A percentile compares a stretch with the other conserved stretches of the same genome.
Conservation (phyloP, 768 basidiomycete genomes). For the Imleria badia region DNA sequence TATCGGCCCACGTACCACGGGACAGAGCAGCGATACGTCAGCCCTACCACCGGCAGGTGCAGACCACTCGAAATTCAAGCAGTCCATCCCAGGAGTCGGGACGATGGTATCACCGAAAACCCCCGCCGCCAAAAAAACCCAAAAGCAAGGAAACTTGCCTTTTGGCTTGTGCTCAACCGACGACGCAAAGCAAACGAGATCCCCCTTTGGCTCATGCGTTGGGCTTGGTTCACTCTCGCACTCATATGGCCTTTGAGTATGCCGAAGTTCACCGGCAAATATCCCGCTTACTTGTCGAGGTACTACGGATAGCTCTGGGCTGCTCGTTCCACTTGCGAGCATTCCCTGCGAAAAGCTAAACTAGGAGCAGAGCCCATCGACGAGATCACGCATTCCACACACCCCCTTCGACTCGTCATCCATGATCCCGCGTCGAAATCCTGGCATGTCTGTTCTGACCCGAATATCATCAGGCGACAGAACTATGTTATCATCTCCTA, state of each 20-base stretch:
- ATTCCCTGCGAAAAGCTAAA: conserved; percentile 12
- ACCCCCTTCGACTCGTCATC: conserved; percentile 20
- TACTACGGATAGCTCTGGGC: conserved; percentile 26
- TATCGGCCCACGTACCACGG: conserved; percentile 16
- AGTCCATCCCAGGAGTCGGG: conserved; percentile 6
- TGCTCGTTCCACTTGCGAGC: conserved; percentile 21
- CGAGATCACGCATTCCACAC: conserved; percentile 9
- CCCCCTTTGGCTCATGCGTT: conserved; percentile 14
- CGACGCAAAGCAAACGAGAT: background rate
- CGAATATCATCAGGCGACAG: conserved; percentile 3
- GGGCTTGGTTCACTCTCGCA: conserved; percentile 17
- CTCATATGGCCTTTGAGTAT: conserved; percentile 16
- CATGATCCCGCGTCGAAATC: background rate
- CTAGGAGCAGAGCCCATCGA: conserved; percentile 2
- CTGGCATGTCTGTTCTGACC: conserved; percentile 5
- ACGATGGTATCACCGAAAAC: background rate
- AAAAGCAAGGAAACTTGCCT: conserved; percentile 12
- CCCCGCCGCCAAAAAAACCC: background rate
- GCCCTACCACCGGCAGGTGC: conserved; percentile 23
- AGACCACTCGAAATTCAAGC: conserved; percentile 24
- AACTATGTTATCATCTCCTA: conserved; percentile 23
- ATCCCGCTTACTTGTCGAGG: conserved; percentile 18
- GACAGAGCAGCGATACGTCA: conserved; percentile 21
- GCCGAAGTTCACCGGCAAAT: conserved; percentile 5
- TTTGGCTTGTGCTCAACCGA: conserved; percentile 13